phyloP scores from a whole-genome alignment of 495 filamentous ascomycete species.

The Neurospora sublineolata region DNA sequence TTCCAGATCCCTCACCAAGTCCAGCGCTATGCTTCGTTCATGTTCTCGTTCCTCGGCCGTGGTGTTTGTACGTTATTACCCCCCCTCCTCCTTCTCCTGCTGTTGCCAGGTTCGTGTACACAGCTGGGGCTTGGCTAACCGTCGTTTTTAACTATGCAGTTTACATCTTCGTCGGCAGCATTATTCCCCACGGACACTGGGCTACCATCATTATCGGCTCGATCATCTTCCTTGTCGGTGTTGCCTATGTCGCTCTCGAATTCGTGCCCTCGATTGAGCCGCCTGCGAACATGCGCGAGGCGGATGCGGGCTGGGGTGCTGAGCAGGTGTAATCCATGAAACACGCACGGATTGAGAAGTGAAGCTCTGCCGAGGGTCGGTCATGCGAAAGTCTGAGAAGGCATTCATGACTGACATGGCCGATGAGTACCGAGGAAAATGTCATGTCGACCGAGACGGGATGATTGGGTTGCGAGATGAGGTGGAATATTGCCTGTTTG shows the following conservation, averaged over 20 bases:
- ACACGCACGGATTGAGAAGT: not conserved
- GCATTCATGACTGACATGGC: not conserved
- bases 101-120: not conserved
- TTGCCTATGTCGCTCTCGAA: slow-evolving; percentile 74
- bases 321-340: slow-evolving; percentile 61
- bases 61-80: slow-evolving; percentile 66
- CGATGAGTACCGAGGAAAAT: not conserved
- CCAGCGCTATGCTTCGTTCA: slow-evolving; percentile 87
- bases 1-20: slow-evolving; percentile 92
- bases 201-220: slow-evolving; percentile 54
- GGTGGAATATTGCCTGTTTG: not conserved
- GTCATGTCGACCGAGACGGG: not conserved
- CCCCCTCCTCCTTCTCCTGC: not conserved
- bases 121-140: not conserved
- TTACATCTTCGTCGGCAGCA: slow-evolving; percentile 89
- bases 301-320: slow-evolving; percentile 79
- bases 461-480: not conserved
- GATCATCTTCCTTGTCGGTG: slow-evolving; percentile 62
- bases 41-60: slow-evolving; percentile 93
- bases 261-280: slow-evolving; percentile 95
- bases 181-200: slow-evolving; percentile 51
- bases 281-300: slow-evolving; percentile 93
- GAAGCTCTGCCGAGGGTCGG: not conserved
- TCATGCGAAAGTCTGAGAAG: not conserved
- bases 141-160: slow-evolving; percentile 38